Percentiles rank a stretch among this genome's conserved stretches.
These are phyloP conservation scores for Echium plantagineum DNA, from an alignment of 257 asterid genomes.

Conservation along the genomic window DNA sequence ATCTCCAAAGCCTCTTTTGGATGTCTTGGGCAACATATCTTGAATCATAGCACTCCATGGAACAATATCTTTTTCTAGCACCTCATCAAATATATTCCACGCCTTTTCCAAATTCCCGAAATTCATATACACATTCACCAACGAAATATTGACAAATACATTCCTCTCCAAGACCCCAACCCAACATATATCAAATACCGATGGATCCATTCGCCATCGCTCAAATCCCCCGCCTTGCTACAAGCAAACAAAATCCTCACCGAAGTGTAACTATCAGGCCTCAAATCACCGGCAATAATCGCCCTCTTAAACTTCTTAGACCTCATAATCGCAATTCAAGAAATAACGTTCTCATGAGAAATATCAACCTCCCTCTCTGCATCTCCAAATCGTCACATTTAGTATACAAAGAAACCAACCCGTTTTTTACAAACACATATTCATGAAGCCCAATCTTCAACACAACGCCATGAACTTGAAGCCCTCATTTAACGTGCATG, in stretches of 20 bases:
- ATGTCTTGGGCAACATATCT: conserved; percentile 37
- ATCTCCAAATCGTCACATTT: conserved; percentile 15
- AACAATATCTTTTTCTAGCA: conserved; percentile 34
- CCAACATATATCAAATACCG: conserved; percentile 16
- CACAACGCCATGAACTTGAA: conserved; percentile 18
- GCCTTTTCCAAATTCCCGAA: conserved; percentile 34
- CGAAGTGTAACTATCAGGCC: conserved; percentile 30
- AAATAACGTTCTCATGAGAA: conserved; percentile 28
- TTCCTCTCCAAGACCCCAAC: conserved; percentile 27
- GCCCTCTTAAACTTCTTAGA: conserved; percentile 26
- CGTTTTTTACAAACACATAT: conserved; percentile 33
- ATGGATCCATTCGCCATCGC: conserved; percentile 30
- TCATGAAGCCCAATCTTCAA: conserved; percentile 24
- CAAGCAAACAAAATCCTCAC: conserved; percentile 30
- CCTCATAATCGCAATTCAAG: conserved; percentile 34
- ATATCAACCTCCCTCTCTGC: conserved; percentile 28
- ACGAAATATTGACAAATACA: conserved; percentile 30
- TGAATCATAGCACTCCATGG: conserved; percentile 45
- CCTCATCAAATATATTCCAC: conserved; percentile 26
- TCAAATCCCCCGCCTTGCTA: conserved; percentile 23
- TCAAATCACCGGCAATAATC: conserved; percentile 18
- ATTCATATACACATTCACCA: conserved; percentile 34
- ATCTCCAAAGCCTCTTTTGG: conserved; percentile 32
- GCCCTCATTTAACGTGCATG: conserved; percentile 6
- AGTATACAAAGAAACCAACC: conserved; percentile 27